These are phyloP conservation scores for Lodderomyces pseudojiufengensis DNA, from an alignment of 1,139 yeast genomes.

Conservation along the genomic window DNA sequence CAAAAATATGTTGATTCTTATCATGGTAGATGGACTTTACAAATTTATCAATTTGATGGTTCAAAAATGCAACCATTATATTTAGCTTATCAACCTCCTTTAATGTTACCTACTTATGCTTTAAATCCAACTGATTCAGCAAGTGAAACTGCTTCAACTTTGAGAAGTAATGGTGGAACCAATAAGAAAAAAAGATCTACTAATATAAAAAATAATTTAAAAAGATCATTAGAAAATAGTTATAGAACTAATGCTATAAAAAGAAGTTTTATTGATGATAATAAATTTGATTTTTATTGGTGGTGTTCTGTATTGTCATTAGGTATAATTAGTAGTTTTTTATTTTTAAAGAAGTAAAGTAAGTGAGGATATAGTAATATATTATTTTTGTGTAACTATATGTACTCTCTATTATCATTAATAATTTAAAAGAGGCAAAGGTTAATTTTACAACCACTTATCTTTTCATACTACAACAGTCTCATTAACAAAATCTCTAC, in stretches of 20 bases:
- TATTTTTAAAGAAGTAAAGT: constrained; percentile 12
- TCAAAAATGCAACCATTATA: constrained; percentile 80
- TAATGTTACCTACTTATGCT: constrained; percentile 92
- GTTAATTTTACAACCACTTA: background rate
- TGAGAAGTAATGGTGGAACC: constrained; percentile 14
- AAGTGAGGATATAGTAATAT: background rate
- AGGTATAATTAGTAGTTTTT: constrained; percentile 22
- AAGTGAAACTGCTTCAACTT: constrained; percentile 35
- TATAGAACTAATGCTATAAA: constrained; percentile 72
- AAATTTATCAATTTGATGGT: constrained; percentile 80
- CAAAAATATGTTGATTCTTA: constrained; percentile 66
- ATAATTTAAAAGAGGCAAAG: constrained; percentile 2
- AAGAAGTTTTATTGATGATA: constrained; percentile 27
- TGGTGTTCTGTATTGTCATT: constrained; percentile 36
- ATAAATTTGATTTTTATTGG: constrained; percentile 45
- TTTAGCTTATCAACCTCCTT: constrained; percentile 87
- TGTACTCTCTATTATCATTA: background rate
- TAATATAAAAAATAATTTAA: constrained; percentile 40
- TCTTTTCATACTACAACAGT: too few relatives aligned
- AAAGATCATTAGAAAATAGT: constrained; percentile 75
- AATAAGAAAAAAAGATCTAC: constrained; percentile 22
- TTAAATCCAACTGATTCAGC: constrained; percentile 73
- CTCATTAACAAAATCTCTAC: too few relatives aligned
- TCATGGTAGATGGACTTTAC: constrained; percentile 76
- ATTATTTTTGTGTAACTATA: background rate